Evolutionary conservation across 345 rosid genomes (phyloP).

Genomic region (Pelargonium nanum): DNA sequence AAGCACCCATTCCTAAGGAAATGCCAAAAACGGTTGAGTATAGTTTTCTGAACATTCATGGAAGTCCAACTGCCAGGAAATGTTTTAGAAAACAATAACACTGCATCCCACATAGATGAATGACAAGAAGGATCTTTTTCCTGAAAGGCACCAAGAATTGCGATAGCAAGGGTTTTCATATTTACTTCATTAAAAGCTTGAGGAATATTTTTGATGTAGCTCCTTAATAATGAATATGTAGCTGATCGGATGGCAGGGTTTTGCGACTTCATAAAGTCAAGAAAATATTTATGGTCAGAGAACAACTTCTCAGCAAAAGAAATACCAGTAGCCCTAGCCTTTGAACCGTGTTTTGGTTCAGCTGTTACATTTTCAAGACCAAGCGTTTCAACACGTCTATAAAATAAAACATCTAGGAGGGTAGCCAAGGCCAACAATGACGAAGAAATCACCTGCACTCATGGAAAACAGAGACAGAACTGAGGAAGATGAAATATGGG

Average conservation of each 20-base stretch:
- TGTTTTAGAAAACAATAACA: constrained; percentile 59
- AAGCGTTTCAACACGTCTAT: constrained; percentile 37
- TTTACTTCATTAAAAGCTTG: constrained; percentile 54
- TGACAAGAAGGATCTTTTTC: constrained; percentile 85
- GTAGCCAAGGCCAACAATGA: constrained; percentile 81
- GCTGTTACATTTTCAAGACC: constrained; percentile 43
- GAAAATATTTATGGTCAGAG: constrained; percentile 57
- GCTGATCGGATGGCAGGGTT: constrained; percentile 73
- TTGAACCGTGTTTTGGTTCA: constrained; percentile 58
- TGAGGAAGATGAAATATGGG: background rate
- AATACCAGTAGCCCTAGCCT: constrained; percentile 63
- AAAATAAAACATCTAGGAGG: constrained; percentile 64
- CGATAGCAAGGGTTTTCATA: constrained; percentile 49
- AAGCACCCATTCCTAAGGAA: constrained; percentile 81
- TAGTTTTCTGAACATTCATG: constrained; percentile 56
- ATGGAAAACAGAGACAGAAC: constrained; percentile 14
- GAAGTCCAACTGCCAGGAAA: constrained; percentile 73
- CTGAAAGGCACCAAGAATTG: constrained; percentile 73
- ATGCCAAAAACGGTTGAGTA: constrained; percentile 56
- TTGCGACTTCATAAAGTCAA: constrained; percentile 62
- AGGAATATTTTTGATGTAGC: constrained; percentile 63
- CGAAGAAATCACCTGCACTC: constrained; percentile 64
- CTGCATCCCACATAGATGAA: constrained; percentile 84
- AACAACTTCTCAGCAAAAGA: constrained; percentile 72
- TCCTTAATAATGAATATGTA: constrained; percentile 55